Percentiles rank a stretch among this genome's conserved stretches.
These are phyloP conservation scores for Phytophthora hybrid DNA, from an alignment of 352 stramenopile species.

Conservation along the genomic window DNA sequence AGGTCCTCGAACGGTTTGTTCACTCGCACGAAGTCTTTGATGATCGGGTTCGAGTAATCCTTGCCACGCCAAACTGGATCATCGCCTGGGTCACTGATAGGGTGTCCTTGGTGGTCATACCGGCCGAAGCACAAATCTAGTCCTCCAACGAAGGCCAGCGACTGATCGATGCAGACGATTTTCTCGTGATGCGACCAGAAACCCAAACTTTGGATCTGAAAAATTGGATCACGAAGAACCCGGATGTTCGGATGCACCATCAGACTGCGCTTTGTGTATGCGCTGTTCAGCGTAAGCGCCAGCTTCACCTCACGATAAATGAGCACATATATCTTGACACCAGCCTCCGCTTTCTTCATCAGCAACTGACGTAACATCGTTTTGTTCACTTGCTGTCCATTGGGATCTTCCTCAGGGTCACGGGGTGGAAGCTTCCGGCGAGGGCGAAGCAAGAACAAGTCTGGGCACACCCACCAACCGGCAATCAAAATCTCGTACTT, in stretches of 20 bases:
- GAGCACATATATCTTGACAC: conserved; percentile 91
- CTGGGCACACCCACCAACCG: conserved; percentile 91
- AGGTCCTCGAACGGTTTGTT: conserved; percentile 88
- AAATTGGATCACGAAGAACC: conserved; percentile 91
- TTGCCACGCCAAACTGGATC: conserved; percentile 84
- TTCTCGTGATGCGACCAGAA: conserved; percentile 96
- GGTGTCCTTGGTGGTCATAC: conserved; percentile 85
- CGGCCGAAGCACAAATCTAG: conserved; percentile 91
- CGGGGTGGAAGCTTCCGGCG: conserved; percentile 56
- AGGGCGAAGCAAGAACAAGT: conserved; percentile 84
- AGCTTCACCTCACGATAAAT: conserved; percentile 93
- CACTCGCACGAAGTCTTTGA: conserved; percentile 90
- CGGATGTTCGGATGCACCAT: conserved; percentile 89
- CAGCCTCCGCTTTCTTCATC: conserved; percentile 79
- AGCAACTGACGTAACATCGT: conserved; percentile 82
- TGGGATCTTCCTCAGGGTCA: conserved; percentile 37
- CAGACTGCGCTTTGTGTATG: conserved; percentile 84
- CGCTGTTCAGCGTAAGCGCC: conserved; percentile 89
- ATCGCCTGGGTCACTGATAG: conserved; percentile 71
- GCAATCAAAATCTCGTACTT: conserved; percentile 93
- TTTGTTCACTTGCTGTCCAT: conserved; percentile 62
- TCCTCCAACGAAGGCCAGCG: conserved; percentile 81
- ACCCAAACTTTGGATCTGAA: conserved; percentile 89
- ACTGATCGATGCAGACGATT: conserved; percentile 92
- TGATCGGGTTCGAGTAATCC: conserved; percentile 91